Percentiles rank a stretch among this genome's conserved stretches.
Evolutionary conservation across 2,329 filamentous ascomycete species (phyloP).

Genomic region (Geoglossum cookeanum): DNA sequence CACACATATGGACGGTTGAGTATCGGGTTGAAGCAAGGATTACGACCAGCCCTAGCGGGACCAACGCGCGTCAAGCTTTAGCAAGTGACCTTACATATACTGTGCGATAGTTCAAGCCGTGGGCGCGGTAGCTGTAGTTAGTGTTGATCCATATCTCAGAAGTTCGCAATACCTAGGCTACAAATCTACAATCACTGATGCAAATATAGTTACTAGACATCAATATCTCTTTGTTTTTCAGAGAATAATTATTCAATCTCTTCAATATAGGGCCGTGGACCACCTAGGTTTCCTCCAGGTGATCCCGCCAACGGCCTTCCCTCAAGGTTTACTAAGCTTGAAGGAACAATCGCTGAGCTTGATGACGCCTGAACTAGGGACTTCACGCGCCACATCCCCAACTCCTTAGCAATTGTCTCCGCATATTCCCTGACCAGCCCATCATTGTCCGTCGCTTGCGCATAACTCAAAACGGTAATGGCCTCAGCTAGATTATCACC

Average conservation of each 20-base stretch:
- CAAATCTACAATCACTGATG: not conserved
- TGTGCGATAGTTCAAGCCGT: not conserved
- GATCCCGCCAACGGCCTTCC: not conserved
- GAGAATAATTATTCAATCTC: constrained; percentile 34
- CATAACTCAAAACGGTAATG: constrained; percentile 40
- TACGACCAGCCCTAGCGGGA: not conserved
- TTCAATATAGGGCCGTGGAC: constrained; percentile 30
- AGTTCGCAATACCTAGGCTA: not conserved
- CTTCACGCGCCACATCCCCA: constrained; percentile 42
- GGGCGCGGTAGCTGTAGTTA: not conserved
- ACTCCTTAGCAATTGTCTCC: constrained; percentile 43
- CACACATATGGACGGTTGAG: constrained; percentile 5
- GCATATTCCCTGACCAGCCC: constrained; percentile 50
- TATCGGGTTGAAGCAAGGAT: not conserved
- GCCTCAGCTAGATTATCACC: constrained; percentile 40
- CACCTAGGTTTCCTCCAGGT: not conserved
- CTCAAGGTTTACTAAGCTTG: not conserved
- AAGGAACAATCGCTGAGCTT: constrained; percentile 2
- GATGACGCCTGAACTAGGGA: constrained; percentile 17
- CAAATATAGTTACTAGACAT: not conserved
- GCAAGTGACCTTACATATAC: not conserved
- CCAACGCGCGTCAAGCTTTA: not conserved
- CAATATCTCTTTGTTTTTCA: not conserved
- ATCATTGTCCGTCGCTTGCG: constrained; percentile 47
- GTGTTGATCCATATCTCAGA: not conserved